Conservation (phyloP, 2,329 filamentous ascomycete species). For the Hymenoscyphus salicellus region DNA sequence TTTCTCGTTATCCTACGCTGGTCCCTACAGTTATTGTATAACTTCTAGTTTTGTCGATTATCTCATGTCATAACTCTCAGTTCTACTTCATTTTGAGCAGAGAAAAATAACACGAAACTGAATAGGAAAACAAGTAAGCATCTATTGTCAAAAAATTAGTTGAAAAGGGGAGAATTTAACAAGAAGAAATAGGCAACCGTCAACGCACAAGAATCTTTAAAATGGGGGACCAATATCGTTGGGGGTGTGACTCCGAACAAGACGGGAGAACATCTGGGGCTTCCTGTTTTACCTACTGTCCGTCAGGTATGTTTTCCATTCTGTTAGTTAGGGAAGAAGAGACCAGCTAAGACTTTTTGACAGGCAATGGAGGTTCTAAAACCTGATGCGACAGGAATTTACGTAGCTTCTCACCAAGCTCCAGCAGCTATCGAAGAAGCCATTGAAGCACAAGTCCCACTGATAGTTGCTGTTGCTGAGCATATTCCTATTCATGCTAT, state of each 20-base stretch:
- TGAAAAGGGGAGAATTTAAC: conserved; percentile 1
- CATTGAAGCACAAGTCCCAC: conserved; percentile 70
- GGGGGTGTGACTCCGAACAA: conserved; percentile 73
- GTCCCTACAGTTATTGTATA: neutral
- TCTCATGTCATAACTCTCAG: too few species aligned
- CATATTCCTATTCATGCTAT: conserved; percentile 74
- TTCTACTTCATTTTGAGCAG: too few species aligned
- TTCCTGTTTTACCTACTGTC: conserved; percentile 69
- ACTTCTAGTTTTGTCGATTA: too few species aligned
- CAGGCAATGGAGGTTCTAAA: conserved; percentile 68
- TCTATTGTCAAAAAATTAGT: neutral
- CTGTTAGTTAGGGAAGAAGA: neutral
- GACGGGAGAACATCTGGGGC: conserved; percentile 67
- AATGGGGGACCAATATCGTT: conserved; percentile 77
- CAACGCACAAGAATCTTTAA: conserved; percentile 72
- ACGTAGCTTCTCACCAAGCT: conserved; percentile 73
- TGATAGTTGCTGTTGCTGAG: conserved; percentile 74
- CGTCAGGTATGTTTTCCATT: conserved; percentile 44
- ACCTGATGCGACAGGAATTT: conserved; percentile 76
- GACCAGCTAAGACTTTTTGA: conserved; percentile 6
- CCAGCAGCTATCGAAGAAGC: conserved; percentile 73
- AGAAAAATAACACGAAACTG: too few species aligned
- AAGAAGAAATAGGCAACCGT: conserved; percentile 56
- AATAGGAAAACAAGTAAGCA: conserved; percentile 34
- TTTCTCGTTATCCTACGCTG: neutral